Evolutionary conservation across 2,329 filamentous ascomycete species (phyloP).

Genomic region (Cylindrodendrum hubeiense): DNA sequence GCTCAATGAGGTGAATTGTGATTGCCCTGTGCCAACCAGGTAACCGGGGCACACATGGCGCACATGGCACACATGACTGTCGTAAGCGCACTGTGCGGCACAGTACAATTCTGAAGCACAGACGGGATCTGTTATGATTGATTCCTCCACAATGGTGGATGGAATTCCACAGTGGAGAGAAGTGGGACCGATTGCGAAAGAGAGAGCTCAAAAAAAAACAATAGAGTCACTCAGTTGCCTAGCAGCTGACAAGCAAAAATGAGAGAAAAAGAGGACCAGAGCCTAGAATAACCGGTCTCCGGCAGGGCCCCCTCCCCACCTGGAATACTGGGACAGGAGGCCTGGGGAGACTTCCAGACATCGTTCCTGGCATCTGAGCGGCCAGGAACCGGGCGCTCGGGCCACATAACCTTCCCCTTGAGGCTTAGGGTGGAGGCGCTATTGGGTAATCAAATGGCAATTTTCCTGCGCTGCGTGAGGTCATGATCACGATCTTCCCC

Average conservation of each 20-base stretch:
- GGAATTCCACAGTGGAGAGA: constrained; percentile 24
- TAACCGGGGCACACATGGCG: constrained; percentile 12
- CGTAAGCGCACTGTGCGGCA: constrained; percentile 1
- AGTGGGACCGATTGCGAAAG: constrained; percentile 22
- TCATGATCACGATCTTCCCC: constrained; percentile 49
- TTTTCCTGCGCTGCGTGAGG: constrained; percentile 45
- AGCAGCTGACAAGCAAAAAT: constrained; percentile 40
- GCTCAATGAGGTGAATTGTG: constrained; percentile 1
- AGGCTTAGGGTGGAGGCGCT: constrained; percentile 44
- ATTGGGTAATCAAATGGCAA: constrained; percentile 50
- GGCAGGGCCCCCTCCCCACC: constrained; percentile 35
- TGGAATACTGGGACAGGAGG: constrained; percentile 17
- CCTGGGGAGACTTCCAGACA: constrained; percentile 24
- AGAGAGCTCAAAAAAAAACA: constrained; percentile 10
- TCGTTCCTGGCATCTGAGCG: constrained; percentile 47
- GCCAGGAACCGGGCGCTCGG: constrained; percentile 49
- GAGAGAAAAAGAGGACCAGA: constrained; percentile 40
- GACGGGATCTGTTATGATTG: constrained; percentile 11
- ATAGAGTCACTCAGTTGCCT: constrained; percentile 20
- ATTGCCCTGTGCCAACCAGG: constrained; percentile 22
- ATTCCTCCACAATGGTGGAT: constrained; percentile 26
- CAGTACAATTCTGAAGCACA: neutral
- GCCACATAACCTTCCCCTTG: constrained; percentile 45
- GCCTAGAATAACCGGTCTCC: constrained; percentile 51
- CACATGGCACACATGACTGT: constrained; percentile 23